These are phyloP conservation scores for Aquilaria agallochum DNA, from an alignment of 441 rosid genomes.

Conservation along the genomic window DNA sequence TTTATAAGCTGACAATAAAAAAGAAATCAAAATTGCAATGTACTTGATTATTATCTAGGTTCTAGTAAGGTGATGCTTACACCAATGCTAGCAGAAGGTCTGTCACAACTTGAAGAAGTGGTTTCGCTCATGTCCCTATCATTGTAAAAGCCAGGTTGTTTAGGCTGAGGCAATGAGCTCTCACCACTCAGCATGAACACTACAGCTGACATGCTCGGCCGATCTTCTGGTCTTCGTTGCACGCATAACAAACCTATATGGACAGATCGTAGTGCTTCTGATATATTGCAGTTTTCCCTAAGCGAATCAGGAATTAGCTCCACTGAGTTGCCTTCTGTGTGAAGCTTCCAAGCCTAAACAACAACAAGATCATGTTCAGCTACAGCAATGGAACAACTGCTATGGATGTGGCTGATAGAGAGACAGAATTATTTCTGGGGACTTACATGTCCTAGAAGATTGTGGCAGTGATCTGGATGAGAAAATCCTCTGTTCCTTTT, in stretches of 20 bases:
- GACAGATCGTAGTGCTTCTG: conserved; percentile 17
- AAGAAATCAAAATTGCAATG: not conserved
- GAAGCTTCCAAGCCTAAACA: conserved; percentile 19
- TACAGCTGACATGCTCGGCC: conserved; percentile 22
- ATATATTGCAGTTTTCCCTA: not conserved
- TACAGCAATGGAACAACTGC: not conserved
- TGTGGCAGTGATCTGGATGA: conserved; percentile 29
- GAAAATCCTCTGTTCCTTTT: conserved; percentile 28
- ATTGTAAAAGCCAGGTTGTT: conserved; percentile 18
- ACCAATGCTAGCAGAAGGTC: too few relatives aligned
- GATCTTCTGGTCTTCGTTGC: conserved; percentile 6
- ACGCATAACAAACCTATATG: not conserved
- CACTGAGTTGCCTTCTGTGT: conserved; percentile 19
- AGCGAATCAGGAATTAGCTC: conserved; percentile 19
- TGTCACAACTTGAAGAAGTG: not conserved
- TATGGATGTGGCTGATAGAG: too few relatives aligned
- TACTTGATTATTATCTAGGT: not conserved
- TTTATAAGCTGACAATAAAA: too few relatives aligned
- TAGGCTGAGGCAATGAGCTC: conserved; percentile 18
- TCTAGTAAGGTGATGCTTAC: too few relatives aligned
- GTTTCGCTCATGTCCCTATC: conserved; percentile 1
- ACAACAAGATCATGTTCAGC: too few relatives aligned
- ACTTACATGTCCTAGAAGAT: conserved; percentile 25
- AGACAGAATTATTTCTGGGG: not conserved
- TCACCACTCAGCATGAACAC: conserved; percentile 18